Base-by-base conservation (phyloP, 1,284 basidiomycete species). In the Sporisorium scitamineum region DNA sequence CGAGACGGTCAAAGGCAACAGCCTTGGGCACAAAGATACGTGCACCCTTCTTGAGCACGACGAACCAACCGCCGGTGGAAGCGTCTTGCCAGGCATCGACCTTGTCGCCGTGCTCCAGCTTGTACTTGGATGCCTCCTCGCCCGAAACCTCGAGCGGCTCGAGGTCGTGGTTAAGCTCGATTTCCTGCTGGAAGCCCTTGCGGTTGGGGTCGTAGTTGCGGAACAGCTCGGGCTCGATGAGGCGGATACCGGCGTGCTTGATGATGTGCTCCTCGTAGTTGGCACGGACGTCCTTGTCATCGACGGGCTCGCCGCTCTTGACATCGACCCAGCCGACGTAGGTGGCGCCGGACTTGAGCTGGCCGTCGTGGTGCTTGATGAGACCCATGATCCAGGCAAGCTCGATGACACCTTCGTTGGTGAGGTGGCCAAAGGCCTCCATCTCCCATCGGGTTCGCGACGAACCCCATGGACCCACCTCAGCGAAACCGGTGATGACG, bases 331-430 rank as follows among this genome's bases (percentile, higher is more conserved):
- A 99, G 52, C 96, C 96, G 80, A 99, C 96, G 84, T 98, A 93
- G 45, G 96, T 89, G 81, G 93, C 91, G 32, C 78, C 80, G 16
- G 61, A 73, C 88, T 97, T 95, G 83, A 99, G 90, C 69, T 93
- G 93, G 22, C 96, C 97, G 80, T 99, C 94, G 86, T 97, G 95
- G 88, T 98, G 94, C 87, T 96, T 97, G 90, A 98, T 97, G 87
- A 91, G 91, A 50, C 97, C 95, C 93, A 97, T 98, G 87, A 97
- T 92, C 95, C 96, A 99, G 16, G 96, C 95, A 92, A 99, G 95
- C 88, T 99, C 96, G 82, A 99, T 97, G 84, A 93, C 94, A 50
- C 95, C 96, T 86, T 97, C 93, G 82, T 98, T 96, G 63, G 79
- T 81, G 56, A 83, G 70, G 65, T 74, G 70, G 48, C 81, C 80